These are phyloP conservation scores for Verticillium nonalfalfae DNA, from an alignment of 2,329 filamentous ascomycete species.

Conservation along the genomic window DNA sequence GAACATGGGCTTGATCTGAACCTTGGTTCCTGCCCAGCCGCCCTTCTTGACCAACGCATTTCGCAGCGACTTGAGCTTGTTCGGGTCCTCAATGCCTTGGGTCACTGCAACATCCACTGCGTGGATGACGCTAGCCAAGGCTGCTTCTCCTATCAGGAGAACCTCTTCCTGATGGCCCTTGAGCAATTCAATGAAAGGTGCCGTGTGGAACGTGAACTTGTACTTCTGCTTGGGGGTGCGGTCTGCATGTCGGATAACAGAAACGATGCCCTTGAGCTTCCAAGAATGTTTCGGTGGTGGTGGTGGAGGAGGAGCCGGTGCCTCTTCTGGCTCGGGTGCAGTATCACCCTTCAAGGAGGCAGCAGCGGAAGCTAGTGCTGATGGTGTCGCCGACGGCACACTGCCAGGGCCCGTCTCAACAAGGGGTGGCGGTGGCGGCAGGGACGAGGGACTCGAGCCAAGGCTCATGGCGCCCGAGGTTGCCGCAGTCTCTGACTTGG, in stretches of 20 bases:
- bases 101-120: conserved; percentile 78
- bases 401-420: conserved; percentile 12
- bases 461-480: conserved; percentile 27
- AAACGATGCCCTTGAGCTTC: conserved; percentile 97
- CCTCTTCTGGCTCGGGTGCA: conserved; percentile 25
- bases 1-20: conserved; percentile 99
- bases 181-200: conserved; percentile 89
- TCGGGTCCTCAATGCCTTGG: conserved; percentile 74
- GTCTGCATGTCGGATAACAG: conserved; percentile 93
- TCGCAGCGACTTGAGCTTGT: conserved; percentile 78
- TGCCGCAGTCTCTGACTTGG: conserved; percentile 21
- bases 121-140: conserved; percentile 79
- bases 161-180: conserved; percentile 97
- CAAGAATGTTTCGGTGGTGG: conserved; percentile 84
- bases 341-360: conserved; percentile 28
- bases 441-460: conserved; percentile 23
- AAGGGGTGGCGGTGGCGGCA: conserved; percentile 22
- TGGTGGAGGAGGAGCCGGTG: conserved; percentile 40
- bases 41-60: conserved; percentile 91
- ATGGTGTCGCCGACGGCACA: conserved; percentile 29
- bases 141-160: conserved; percentile 84
- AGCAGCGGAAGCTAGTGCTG: conserved; percentile 27
- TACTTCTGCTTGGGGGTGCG: conserved; percentile 98
- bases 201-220: conserved; percentile 97
- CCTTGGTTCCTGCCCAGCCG: conserved; percentile 90